Evolutionary conservation across 192 early-diverging fungal species (phyloP).

Genomic region (Umbelopsis ramanniana): DNA sequence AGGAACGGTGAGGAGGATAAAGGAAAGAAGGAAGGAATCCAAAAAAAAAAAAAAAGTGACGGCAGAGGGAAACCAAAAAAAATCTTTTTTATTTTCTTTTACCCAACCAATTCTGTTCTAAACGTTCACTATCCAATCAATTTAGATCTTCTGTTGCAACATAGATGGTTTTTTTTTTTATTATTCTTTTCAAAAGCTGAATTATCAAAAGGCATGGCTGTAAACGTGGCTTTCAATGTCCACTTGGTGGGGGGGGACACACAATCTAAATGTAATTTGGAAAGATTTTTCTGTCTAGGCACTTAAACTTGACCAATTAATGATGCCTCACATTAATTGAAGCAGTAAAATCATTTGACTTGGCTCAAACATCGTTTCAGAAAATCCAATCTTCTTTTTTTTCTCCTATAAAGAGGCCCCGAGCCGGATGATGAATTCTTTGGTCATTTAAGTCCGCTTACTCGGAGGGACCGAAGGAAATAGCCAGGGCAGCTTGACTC

Average conservation of each 20-base stretch:
- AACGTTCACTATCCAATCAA: background rate
- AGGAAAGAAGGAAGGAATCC: slow-evolving; percentile 12
- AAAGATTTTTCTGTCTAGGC: too few species aligned
- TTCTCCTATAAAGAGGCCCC: background rate
- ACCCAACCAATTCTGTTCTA: background rate
- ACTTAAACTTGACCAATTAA: too few species aligned
- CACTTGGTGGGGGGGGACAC: background rate
- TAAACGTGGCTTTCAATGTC: slow-evolving; percentile 19
- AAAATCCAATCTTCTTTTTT: background rate
- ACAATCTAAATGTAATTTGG: too few species aligned
- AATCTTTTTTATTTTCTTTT: too few species aligned
- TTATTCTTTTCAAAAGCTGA: too few species aligned
- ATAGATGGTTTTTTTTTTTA: too few species aligned
- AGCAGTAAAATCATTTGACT: background rate
- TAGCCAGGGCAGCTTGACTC: background rate
- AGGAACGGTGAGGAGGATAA: slow-evolving; percentile 1
- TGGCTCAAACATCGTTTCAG: slow-evolving; percentile 15
- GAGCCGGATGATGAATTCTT: slow-evolving; percentile 19
- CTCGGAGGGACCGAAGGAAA: background rate
- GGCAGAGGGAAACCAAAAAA: slow-evolving; percentile 15
- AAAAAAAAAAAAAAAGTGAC: slow-evolving; percentile 19
- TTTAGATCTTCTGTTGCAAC: background rate
- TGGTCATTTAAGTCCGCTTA: slow-evolving; percentile 1
- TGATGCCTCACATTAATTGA: background rate
- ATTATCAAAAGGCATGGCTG: background rate